Conservation (phyloP, 768 basidiomycete species). For the Nidula microcarpa region DNA sequence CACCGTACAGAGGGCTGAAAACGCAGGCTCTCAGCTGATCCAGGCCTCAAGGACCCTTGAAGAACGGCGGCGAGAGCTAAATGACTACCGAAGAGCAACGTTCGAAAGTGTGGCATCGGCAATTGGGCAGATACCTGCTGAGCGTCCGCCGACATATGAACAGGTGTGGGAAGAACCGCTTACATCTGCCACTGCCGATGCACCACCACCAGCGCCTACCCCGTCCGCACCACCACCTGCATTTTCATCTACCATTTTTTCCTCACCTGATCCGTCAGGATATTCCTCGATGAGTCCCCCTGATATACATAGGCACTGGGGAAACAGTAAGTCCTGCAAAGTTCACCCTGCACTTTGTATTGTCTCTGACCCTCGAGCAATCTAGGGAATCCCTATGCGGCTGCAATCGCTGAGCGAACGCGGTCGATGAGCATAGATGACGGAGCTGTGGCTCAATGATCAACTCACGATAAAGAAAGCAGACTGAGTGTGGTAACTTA, state of each 20-base stretch:
- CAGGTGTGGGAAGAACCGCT: neutral
- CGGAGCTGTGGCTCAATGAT: no score
- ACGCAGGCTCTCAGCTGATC: slow-evolving; percentile 21
- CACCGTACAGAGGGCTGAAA: slow-evolving; percentile 23
- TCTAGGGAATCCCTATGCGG: slow-evolving; percentile 34
- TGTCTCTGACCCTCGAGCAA: neutral
- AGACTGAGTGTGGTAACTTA: no score
- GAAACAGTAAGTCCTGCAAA: slow-evolving; percentile 20
- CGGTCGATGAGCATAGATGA: neutral
- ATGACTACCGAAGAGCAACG: slow-evolving; percentile 24
- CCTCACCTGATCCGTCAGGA: neutral
- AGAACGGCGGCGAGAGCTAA: slow-evolving; percentile 19
- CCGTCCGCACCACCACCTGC: neutral
- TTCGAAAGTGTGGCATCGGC: slow-evolving; percentile 26
- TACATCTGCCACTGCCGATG: neutral
- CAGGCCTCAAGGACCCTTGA: slow-evolving; percentile 21
- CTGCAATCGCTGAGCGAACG: slow-evolving; percentile 20
- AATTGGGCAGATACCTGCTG: slow-evolving; percentile 12
- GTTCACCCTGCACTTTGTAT: neutral
- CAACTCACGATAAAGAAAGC: no score
- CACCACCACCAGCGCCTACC: slow-evolving; percentile 3
- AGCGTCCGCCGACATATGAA: slow-evolving; percentile 7
- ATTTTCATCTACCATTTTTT: neutral
- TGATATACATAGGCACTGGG: slow-evolving; percentile 14
- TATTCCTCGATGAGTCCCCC: neutral